Percentiles rank a stretch among this genome's conserved stretches.
Conservation (phyloP, 345 rosid species). For the Lenwebbia sp. region DNA sequence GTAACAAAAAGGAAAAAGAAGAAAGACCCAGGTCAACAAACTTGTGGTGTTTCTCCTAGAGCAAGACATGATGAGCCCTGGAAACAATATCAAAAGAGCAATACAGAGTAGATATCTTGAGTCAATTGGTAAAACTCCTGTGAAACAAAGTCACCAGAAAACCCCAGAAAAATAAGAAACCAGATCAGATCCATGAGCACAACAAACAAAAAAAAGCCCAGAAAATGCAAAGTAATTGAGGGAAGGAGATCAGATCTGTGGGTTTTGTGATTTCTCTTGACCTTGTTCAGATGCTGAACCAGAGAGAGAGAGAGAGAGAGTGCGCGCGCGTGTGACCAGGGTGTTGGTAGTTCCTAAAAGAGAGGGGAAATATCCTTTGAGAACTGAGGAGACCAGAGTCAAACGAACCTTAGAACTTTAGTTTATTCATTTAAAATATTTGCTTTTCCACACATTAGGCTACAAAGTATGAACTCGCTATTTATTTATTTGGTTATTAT, state of each 20-base stretch:
- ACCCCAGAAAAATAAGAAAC: not conserved
- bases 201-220: not conserved
- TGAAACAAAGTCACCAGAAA: not conserved
- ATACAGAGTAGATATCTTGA: not conserved
- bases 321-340: not conserved
- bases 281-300: not conserved
- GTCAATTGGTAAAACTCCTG: not conserved
- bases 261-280: conserved; percentile 42
- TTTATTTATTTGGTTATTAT: not conserved
- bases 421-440: not conserved
- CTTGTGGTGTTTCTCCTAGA: not conserved
- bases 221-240: not conserved
- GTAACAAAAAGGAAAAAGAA: not conserved
- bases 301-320: too few species aligned
- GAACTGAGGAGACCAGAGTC: not conserved
- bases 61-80: not conserved
- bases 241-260: not conserved
- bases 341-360: not conserved
- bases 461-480: not conserved
- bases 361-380: not conserved
- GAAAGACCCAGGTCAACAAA: not conserved
- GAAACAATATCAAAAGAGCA: not conserved
- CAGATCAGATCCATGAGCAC: not conserved
- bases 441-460: not conserved
- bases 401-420: not conserved